Evolutionary conservation across 1,284 basidiomycete genomes (phyloP).

Genomic region (Baeospora myosura): DNA sequence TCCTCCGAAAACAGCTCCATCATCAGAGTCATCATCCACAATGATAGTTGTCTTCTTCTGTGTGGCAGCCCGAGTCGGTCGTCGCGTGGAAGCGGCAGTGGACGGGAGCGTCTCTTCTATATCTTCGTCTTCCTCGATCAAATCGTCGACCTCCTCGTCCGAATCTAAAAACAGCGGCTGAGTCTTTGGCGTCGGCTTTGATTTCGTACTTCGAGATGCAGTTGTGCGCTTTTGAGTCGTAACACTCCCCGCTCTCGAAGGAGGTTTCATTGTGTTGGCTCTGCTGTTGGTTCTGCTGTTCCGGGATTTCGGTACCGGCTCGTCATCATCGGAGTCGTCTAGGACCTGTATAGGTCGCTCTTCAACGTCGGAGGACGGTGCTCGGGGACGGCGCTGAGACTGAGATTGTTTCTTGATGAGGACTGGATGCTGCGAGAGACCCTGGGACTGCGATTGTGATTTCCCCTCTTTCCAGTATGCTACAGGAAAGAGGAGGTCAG

Average conservation of each 20-base stretch:
- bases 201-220: constrained; percentile 3
- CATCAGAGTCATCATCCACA: constrained; percentile 63
- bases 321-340: background rate
- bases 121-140: constrained; percentile 13
- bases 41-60: constrained; percentile 20
- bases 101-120: constrained; percentile 26
- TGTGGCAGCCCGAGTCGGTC: constrained; percentile 2
- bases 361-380: background rate
- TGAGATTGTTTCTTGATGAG: too few species aligned
- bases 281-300: background rate
- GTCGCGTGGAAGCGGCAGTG: constrained; percentile 9
- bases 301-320: background rate
- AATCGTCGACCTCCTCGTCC: constrained; percentile 25
- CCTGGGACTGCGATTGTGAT: constrained; percentile 18
- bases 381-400: constrained; percentile 11
- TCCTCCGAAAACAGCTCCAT: constrained; percentile 60
- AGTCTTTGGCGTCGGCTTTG: constrained; percentile 21
- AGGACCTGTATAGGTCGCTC: too few species aligned
- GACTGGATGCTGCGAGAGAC: too few species aligned
- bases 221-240: constrained; percentile 11
- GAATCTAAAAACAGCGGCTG: constrained; percentile 38
- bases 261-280: constrained; percentile 10
- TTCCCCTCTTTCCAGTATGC: constrained; percentile 46
- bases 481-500: constrained; percentile 16
- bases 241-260: constrained; percentile 14